Evolutionary conservation across 1,139 yeast genomes (phyloP).

Genomic region (Saccharomyces hybrid): DNA sequence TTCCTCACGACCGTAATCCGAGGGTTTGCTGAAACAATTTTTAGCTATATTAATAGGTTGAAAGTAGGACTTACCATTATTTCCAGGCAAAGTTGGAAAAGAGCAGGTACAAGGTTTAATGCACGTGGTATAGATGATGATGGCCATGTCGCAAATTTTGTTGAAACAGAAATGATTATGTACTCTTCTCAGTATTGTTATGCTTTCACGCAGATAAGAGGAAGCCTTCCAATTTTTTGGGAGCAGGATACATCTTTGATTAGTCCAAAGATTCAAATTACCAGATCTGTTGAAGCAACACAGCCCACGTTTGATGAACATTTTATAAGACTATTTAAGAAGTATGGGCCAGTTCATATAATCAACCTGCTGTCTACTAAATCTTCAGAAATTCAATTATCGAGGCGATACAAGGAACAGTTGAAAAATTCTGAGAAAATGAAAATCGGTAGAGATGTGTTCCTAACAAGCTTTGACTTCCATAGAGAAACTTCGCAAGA

Average conservation of each 20-base stretch:
- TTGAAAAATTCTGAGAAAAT: slow-evolving; percentile 29
- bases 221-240: slow-evolving; percentile 96
- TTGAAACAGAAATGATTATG: slow-evolving; percentile 82
- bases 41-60: slow-evolving; percentile 43
- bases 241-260: slow-evolving; percentile 87
- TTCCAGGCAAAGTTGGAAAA: slow-evolving; percentile 88
- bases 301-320: slow-evolving; percentile 85
- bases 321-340: slow-evolving; percentile 57
- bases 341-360: slow-evolving; percentile 81
- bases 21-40: slow-evolving; percentile 82
- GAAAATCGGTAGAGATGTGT: slow-evolving; percentile 42
- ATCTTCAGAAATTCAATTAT: slow-evolving; percentile 66
- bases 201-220: slow-evolving; percentile 82
- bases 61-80: slow-evolving; percentile 67
- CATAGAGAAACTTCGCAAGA: slow-evolving; percentile 86
- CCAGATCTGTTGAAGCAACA: slow-evolving; percentile 85
- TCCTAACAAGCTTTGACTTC: slow-evolving; percentile 81
- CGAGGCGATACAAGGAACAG: slow-evolving; percentile 59
- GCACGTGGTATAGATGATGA: slow-evolving; percentile 95
- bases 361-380: slow-evolving; percentile 78
- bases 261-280: slow-evolving; percentile 77
- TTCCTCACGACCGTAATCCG: slow-evolving; percentile 87
- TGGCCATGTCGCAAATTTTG: slow-evolving; percentile 92
- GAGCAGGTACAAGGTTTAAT: slow-evolving; percentile 93
- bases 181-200: slow-evolving; percentile 52